Base-by-base conservation (phyloP, 345 rosid species). In the Citrus trifoliata region DNA sequence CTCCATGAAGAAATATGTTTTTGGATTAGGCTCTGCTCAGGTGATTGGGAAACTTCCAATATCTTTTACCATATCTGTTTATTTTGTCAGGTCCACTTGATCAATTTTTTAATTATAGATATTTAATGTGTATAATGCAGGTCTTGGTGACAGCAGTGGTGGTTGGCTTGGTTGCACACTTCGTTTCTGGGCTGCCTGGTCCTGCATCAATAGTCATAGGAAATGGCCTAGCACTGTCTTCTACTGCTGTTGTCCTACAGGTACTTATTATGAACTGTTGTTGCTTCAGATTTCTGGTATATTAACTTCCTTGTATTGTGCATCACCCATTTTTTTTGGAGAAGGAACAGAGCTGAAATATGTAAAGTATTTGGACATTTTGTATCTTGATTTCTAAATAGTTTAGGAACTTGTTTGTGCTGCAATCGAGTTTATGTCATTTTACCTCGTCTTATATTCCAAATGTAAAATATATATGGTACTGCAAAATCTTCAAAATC, bases 1-100 rank as follows among this genome's bases (percentile, higher is more conserved):
- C 84, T 92, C 99, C 86, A 96, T 96, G 99, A 96, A 96, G 94
- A 96, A 92, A 83, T 96, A 96, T 83, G 99, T 96, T 78, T 96
- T 96, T 75, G 99, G 99, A 78, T 85, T 95, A 80, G 99, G 99
- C 81, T 88, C 99, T 33, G 91, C 97, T 72, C 99, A 96, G 98
- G 98, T 93, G 78, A 86, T 68, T 73, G 55, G 67, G 72, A 74
- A 79, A 80, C 79, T 73, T 65, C 13, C 63, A 62, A 62, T 78
- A 78, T 13, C 66, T n/a, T 22, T 64, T 33, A 2, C 22, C 56
- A 22, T 71, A 33, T 19, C 24, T 27, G 10, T 51, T 80, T 35
- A 58, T 66, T 33, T 76, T 72, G 67, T 38, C 79, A 53, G 24
- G 30, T 67, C 48, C 63, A 27, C 19, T 64, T 63, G 61, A 75